phyloP scores from a whole-genome alignment of 2,329 filamentous ascomycete genomes.

The Alternaria arbusti region DNA sequence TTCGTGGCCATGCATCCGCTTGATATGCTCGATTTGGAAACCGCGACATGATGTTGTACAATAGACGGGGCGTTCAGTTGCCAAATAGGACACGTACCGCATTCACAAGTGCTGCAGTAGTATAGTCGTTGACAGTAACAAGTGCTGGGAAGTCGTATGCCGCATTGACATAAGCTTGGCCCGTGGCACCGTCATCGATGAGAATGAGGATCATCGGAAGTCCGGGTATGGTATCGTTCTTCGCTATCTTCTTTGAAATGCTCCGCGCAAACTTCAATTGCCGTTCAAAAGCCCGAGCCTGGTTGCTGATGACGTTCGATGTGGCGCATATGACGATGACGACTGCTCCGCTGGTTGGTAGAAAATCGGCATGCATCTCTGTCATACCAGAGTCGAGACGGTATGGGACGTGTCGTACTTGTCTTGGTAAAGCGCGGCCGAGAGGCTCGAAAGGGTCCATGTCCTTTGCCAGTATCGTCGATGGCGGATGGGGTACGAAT shows the following conservation, averaged over 20 bases:
- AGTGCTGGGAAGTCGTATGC: constrained; percentile 37
- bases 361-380: constrained; percentile 66
- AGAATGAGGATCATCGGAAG: constrained; percentile 39
- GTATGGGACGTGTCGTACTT: constrained; percentile 75
- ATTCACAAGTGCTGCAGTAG: constrained; percentile 31
- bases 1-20: no score
- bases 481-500: constrained; percentile 59
- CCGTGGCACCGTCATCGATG: constrained; percentile 22
- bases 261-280: constrained; percentile 40
- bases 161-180: constrained; percentile 25
- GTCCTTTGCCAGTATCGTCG: constrained; percentile 45
- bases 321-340: constrained; percentile 61
- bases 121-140: constrained; percentile 38
- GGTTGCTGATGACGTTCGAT: constrained; percentile 31
- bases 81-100: constrained; percentile 38
- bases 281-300: constrained; percentile 34
- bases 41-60: not conserved
- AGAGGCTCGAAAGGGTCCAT: constrained; percentile 76
- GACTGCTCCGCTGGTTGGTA: constrained; percentile 65
- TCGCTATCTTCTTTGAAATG: constrained; percentile 22
- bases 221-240: constrained; percentile 17
- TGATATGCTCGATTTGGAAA: no score
- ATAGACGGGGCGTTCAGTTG: not conserved
- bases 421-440: constrained; percentile 66
- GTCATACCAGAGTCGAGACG: constrained; percentile 69